Evolutionary conservation across 495 filamentous ascomycete species (phyloP).

Genomic region (Talaromyces nanjingensis): DNA sequence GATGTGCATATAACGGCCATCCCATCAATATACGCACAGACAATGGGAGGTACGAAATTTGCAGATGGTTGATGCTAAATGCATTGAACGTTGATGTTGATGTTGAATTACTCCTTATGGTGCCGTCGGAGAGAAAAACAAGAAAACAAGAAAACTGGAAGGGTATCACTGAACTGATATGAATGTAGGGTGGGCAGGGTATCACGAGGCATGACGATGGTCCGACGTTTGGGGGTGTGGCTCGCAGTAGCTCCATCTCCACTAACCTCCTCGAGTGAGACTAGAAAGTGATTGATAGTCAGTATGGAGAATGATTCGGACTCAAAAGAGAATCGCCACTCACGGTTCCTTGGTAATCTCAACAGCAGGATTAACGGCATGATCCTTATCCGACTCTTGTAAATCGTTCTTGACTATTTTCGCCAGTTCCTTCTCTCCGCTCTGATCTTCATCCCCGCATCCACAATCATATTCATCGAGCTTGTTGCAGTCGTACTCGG

Average conservation of each 20-base stretch:
- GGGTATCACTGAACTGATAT: not conserved
- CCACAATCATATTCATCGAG: slow-evolving; percentile 96
- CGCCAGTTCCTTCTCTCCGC: slow-evolving; percentile 9
- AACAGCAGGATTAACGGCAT: slow-evolving; percentile 18
- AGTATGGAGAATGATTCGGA: not conserved
- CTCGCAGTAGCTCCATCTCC: not conserved
- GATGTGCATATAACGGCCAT: not conserved
- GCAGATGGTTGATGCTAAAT: not conserved
- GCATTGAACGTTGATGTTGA: no score
- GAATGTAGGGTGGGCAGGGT: not conserved
- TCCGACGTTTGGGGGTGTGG: not conserved
- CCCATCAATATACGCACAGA: not conserved
- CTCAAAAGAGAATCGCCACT: slow-evolving; percentile 10
- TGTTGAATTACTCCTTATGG: not conserved
- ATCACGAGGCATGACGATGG: slow-evolving; percentile 1
- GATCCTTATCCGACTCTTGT: slow-evolving; percentile 11
- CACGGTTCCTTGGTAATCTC: slow-evolving; percentile 39
- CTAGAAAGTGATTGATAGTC: slow-evolving; percentile 1
- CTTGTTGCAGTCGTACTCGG: slow-evolving; percentile 77
- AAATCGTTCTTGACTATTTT: slow-evolving; percentile 8
- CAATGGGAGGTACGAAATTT: not conserved
- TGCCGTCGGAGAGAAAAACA: not conserved
- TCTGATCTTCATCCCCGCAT: slow-evolving; percentile 60
- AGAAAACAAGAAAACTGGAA: not conserved
- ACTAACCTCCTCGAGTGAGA: slow-evolving; percentile 9